Percentiles rank a stretch among this genome's conserved stretches.
These are phyloP conservation scores for Corylus americana DNA, from an alignment of 306 rosid species.

Conservation along the genomic window DNA sequence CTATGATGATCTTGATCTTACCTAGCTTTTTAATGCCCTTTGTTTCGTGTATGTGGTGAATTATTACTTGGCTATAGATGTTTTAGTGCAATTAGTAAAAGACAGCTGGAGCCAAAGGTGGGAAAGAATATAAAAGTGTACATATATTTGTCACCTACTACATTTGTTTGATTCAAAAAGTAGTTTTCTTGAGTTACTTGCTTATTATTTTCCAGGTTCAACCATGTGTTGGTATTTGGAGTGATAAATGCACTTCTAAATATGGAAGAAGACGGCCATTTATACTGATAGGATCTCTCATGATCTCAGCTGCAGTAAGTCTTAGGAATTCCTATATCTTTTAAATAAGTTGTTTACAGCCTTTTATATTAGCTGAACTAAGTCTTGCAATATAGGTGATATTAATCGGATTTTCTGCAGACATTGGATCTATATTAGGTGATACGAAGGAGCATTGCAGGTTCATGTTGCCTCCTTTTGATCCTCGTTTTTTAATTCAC, in stretches of 20 bases:
- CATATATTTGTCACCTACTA: slow-evolving; percentile 3
- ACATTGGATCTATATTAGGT: slow-evolving; percentile 87
- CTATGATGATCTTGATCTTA: not conserved
- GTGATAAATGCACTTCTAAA: slow-evolving; percentile 89
- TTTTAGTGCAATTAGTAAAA: not conserved
- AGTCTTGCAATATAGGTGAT: slow-evolving; percentile 70
- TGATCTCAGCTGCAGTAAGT: slow-evolving; percentile 86
- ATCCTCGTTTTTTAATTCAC: slow-evolving; percentile 21
- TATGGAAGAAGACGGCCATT: slow-evolving; percentile 96
- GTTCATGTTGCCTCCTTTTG: slow-evolving; percentile 49
- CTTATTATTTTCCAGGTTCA: slow-evolving; percentile 53
- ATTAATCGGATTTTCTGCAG: slow-evolving; percentile 94
- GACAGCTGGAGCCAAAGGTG: not conserved
- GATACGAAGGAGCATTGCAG: slow-evolving; percentile 94
- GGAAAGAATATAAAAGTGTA: not conserved
- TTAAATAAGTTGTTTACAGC: slow-evolving; percentile 1
- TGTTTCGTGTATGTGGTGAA: not conserved
- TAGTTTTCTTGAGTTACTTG: not conserved
- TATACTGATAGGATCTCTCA: slow-evolving; percentile 86
- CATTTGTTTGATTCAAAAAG: not conserved
- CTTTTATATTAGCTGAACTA: slow-evolving; percentile 41
- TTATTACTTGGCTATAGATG: not conserved
- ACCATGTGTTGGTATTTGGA: slow-evolving; percentile 94
- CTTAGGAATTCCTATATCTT: slow-evolving; percentile 18
- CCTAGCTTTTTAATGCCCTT: not conserved